Conservation (phyloP, 2,329 filamentous ascomycete genomes). For the Ceratocystis cubensis region DNA sequence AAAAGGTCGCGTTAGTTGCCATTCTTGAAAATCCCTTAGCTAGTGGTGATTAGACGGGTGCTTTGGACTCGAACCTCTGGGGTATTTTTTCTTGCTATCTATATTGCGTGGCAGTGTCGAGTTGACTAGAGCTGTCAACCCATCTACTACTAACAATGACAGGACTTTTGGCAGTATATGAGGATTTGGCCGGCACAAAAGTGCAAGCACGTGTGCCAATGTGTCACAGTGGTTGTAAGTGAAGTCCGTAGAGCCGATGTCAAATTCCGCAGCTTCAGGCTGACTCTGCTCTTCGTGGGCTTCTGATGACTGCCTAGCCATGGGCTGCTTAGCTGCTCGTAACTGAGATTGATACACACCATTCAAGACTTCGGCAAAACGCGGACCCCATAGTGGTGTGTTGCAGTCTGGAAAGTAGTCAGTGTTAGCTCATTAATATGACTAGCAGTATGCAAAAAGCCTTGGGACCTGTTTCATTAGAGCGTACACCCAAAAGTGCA, state of each 20-base stretch:
- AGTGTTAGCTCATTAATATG: constrained; percentile 10
- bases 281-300: neutral
- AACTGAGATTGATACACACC: constrained; percentile 10
- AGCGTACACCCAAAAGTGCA: neutral
- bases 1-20: neutral
- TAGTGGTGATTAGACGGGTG: neutral
- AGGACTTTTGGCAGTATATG: constrained; percentile 50
- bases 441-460: neutral
- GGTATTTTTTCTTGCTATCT: constrained; percentile 31
- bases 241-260: constrained; percentile 27
- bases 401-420: constrained; percentile 34
- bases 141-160: constrained; percentile 63
- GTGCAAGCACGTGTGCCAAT: constrained; percentile 60
- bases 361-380: constrained; percentile 24
- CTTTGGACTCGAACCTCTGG: constrained; percentile 28
- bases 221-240: constrained; percentile 42
- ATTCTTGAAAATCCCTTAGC: neutral
- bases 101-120: constrained; percentile 57
- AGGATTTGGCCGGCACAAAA: constrained; percentile 55
- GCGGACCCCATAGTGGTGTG: constrained; percentile 29
- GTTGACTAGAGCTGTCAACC: constrained; percentile 63
- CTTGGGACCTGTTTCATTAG: neutral
- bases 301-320: neutral
- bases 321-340: neutral
- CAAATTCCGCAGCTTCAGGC: constrained; percentile 13